Conservation (phyloP, 495 filamentous ascomycete genomes). For the Penicillium roqueforti region DNA sequence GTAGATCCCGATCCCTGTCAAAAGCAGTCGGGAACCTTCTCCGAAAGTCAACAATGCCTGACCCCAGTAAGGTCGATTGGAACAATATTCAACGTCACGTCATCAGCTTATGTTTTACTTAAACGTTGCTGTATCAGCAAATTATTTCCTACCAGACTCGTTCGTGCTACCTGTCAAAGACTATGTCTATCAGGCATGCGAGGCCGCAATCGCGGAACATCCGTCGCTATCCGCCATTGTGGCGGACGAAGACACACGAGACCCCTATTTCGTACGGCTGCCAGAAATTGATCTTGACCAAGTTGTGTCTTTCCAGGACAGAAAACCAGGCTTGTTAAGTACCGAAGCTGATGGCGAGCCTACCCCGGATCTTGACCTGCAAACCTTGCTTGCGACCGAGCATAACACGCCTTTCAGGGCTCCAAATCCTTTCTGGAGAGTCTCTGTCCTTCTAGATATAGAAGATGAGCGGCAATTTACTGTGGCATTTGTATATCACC, state of each 20-base stretch:
- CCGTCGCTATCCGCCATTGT: conserved; percentile 42
- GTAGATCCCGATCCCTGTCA: conserved; percentile 5
- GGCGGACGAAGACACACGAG: conserved; percentile 35
- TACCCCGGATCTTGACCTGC: conserved; percentile 28
- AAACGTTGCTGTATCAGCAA: conserved; percentile 39
- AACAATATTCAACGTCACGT: conserved; percentile 41
- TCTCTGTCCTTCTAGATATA: conserved; percentile 27
- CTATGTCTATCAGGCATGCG: conserved; percentile 36
- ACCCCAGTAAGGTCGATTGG: conserved; percentile 32
- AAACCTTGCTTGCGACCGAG: conserved; percentile 32
- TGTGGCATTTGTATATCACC: conserved; percentile 38
- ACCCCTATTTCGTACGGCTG: conserved; percentile 45
- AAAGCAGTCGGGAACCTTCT: not conserved
- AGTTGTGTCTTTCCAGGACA: conserved; percentile 30
- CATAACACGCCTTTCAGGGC: conserved; percentile 34
- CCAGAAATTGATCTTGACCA: conserved; percentile 38
- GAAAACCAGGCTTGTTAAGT: conserved; percentile 11
- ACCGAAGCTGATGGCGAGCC: conserved; percentile 20
- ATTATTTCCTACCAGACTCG: conserved; percentile 31
- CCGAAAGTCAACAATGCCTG: not conserved
- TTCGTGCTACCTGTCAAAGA: conserved; percentile 29
- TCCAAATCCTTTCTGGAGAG: conserved; percentile 37
- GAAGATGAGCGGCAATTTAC: conserved; percentile 25
- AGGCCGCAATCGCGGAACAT: conserved; percentile 36
- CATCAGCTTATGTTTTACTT: conserved; percentile 43